These are phyloP conservation scores for Picochlorum sp. DNA, from an alignment of 139 green algal species.

Conservation along the genomic window DNA sequence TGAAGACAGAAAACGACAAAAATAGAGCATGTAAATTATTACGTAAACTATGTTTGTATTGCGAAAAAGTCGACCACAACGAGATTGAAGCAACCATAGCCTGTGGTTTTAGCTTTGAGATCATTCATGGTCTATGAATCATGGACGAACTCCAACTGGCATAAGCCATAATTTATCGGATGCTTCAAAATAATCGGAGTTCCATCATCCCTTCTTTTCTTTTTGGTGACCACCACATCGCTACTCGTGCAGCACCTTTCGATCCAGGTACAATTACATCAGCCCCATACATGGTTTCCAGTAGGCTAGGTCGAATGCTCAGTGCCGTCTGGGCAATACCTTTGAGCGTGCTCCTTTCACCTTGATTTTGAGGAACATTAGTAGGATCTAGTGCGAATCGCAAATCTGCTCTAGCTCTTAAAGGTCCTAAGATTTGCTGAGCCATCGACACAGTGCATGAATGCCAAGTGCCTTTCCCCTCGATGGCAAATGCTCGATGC, in stretches of 20 bases:
- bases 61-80: too few relatives aligned
- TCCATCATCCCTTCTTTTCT: slow-evolving; percentile 51
- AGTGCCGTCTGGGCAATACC: slow-evolving; percentile 24
- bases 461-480: slow-evolving; percentile 56
- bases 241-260: slow-evolving; percentile 35
- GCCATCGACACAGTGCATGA: slow-evolving; percentile 39
- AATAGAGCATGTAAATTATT: too few relatives aligned
- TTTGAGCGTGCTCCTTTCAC: slow-evolving; percentile 21
- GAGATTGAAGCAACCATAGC: too few relatives aligned
- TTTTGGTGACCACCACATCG: slow-evolving; percentile 49
- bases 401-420: slow-evolving; percentile 48
- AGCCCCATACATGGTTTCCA: slow-evolving; percentile 41
- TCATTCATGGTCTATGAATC: too few relatives aligned
- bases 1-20: too few relatives aligned
- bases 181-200: slow-evolving; percentile 42
- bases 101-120: too few relatives aligned
- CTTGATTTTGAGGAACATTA: slow-evolving; percentile 17
- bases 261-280: slow-evolving; percentile 48
- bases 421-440: slow-evolving; percentile 65
- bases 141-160: too few relatives aligned
- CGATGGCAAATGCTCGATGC: slow-evolving; percentile 49
- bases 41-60: too few relatives aligned
- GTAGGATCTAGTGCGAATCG: slow-evolving; percentile 42
- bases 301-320: slow-evolving; percentile 36
- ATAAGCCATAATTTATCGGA: too few relatives aligned